Evolutionary conservation across 257 asterid species (phyloP).

Genomic region (Solanum stenotomum): DNA sequence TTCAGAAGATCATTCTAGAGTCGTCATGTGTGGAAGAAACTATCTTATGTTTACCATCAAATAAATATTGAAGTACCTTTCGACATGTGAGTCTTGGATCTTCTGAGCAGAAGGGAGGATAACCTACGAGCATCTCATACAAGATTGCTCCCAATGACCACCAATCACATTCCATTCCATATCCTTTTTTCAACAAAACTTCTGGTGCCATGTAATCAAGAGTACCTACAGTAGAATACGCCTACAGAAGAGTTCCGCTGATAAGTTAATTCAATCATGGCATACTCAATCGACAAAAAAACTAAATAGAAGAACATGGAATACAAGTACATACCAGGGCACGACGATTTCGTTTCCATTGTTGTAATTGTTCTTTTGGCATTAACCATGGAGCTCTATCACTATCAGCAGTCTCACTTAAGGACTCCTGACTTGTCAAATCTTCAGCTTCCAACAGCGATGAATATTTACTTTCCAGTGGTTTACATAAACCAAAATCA

Average conservation of each 20-base stretch:
- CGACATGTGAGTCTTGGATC: constrained; percentile 98
- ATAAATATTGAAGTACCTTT: constrained; percentile 44
- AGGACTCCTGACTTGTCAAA: constrained; percentile 40
- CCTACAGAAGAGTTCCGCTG: constrained; percentile 32
- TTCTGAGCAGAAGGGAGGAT: constrained; percentile 97
- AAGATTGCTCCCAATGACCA: constrained; percentile 96
- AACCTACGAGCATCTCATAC: constrained; percentile 90
- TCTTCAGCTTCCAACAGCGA: constrained; percentile 79
- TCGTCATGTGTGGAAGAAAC: not conserved
- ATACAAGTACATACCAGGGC: constrained; percentile 58
- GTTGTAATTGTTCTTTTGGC: constrained; percentile 94
- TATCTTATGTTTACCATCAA: not conserved
- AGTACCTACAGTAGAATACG: constrained; percentile 96
- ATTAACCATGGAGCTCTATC: constrained; percentile 71
- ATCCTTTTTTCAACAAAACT: constrained; percentile 85
- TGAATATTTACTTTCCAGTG: constrained; percentile 64
- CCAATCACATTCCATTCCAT: constrained; percentile 99
- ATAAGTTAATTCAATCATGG: not conserved
- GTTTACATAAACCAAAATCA: constrained; percentile 71
- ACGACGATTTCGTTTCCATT: constrained; percentile 91
- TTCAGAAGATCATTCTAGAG: not conserved
- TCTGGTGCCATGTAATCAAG: constrained; percentile 99
- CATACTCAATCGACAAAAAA: not conserved
- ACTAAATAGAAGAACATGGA: not conserved
- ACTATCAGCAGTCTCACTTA: constrained; percentile 34